Base-by-base conservation (phyloP, 2,329 filamentous ascomycete genomes). In the Alternaria metachromatica region DNA sequence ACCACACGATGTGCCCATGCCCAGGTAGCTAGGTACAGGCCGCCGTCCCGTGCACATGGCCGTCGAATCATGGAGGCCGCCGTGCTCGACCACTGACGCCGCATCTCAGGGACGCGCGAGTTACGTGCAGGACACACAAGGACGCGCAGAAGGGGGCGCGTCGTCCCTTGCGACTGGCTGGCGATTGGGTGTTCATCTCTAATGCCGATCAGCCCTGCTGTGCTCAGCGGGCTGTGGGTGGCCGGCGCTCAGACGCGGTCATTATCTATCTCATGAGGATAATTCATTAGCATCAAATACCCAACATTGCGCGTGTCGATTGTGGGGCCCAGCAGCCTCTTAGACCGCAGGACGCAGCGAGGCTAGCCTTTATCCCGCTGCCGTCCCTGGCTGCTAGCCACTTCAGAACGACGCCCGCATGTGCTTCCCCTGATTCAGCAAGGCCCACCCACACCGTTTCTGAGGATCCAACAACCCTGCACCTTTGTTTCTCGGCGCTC, bases 281-380 rank as follows among this genome's bases (percentile, higher is more conserved):
- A 44, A 53, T 63, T 65, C 46, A 71, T 72, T 69, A 72, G 65
- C 66, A 68, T 65, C 66, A 67, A 70, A 70, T 67, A 72, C 74
- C 73, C 73, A 74, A 75, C 75, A 76, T 73, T 78, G 63, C 70
- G 68, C 72, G 75, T 73, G 63, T 76, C 69, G 69, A 55, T 55
- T 63, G 74, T 70, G 68, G 71, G 75, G 72, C 75, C 69, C 67
- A 69, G 68, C 62, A 62, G 60, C 57, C 44, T 71, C 69, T 76
- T 66, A 72, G 72, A 73, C 66, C 58, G 64, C 68, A 68, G 51
- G 51, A 67, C 60, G 65, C 68, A 70, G 63, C 58, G 41, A 68
- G 70, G 71, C 74, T 74, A 72, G 65, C 66, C 66, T 58, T 71
- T 67, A 70, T 72, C 72, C 75, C 72, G 73, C 70, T 74, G 72